Conservation (phyloP, 305 asterid species). For the Fraxinus paxiana region DNA sequence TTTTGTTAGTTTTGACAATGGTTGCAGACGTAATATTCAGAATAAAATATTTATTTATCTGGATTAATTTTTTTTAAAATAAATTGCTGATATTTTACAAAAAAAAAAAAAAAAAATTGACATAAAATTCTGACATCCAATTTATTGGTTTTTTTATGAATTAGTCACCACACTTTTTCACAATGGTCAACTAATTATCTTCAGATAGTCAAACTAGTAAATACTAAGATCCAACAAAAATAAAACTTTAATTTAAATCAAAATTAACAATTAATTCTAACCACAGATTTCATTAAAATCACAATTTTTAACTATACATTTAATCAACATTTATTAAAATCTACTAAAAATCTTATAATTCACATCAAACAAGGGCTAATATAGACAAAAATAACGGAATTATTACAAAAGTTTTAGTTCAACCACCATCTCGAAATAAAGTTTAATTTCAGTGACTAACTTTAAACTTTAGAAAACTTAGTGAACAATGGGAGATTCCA, state of each 20-base stretch:
- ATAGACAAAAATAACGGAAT: too few relatives aligned
- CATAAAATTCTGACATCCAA: background rate
- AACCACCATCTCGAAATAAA: background rate
- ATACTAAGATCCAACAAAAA: too few relatives aligned
- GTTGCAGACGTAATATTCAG: background rate
- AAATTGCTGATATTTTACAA: background rate
- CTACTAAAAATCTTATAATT: too few relatives aligned
- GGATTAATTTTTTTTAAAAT: too few relatives aligned
- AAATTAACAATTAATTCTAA: too few relatives aligned
- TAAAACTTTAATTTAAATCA: too few relatives aligned
- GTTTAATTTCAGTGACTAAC: background rate
- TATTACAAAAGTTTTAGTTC: background rate
- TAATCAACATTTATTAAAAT: too few relatives aligned
- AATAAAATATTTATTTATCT: background rate
- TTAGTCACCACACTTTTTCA: background rate
- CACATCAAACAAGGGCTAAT: background rate
- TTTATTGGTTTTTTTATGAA: background rate
- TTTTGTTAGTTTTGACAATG: background rate
- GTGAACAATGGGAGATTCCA: background rate
- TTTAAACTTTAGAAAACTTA: background rate
- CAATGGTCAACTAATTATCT: background rate
- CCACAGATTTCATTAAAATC: too few relatives aligned
- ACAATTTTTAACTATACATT: too few relatives aligned
- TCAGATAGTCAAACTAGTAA: background rate
- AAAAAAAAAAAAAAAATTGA: too few relatives aligned